Evolutionary conservation across 257 asterid species (phyloP).

Genomic region (Fraxinus cuspidata): DNA sequence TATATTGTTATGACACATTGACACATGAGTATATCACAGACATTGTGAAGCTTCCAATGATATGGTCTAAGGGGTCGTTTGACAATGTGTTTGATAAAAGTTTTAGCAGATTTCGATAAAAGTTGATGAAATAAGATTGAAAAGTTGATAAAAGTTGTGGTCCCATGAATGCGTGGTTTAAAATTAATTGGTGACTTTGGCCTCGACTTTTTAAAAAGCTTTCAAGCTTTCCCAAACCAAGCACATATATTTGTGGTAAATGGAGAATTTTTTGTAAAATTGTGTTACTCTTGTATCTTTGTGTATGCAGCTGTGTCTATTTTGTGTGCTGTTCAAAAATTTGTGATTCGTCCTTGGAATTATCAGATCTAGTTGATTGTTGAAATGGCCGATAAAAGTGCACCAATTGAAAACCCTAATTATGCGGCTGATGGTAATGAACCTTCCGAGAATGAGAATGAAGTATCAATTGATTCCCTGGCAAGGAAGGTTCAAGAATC

Average conservation of each 20-base stretch:
- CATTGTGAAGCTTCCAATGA: neutral
- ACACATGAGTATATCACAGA: neutral
- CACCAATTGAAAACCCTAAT: slow-evolving; percentile 19
- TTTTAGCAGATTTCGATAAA: too few relatives aligned
- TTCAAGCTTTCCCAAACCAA: too few relatives aligned
- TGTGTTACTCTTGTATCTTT: neutral
- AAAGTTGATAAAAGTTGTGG: too few relatives aligned
- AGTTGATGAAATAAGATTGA: too few relatives aligned
- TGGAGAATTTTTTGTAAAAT: neutral
- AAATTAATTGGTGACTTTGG: too few relatives aligned
- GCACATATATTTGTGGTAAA: neutral
- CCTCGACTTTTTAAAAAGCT: too few relatives aligned
- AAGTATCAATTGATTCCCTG: slow-evolving; percentile 26
- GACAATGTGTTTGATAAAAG: too few relatives aligned
- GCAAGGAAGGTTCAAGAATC: slow-evolving; percentile 34
- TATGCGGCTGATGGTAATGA: slow-evolving; percentile 19
- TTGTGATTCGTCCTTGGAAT: neutral
- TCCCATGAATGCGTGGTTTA: too few relatives aligned
- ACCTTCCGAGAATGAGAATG: slow-evolving; percentile 26
- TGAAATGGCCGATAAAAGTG: slow-evolving; percentile 22
- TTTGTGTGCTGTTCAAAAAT: neutral
- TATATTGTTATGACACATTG: neutral
- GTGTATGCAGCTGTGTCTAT: neutral
- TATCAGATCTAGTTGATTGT: slow-evolving; percentile 12
- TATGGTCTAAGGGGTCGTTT: neutral